A percentile compares a stretch with the other conserved stretches of the same genome.
Conservation (phyloP, 1,284 basidiomycete genomes). For the Termitomyces sp. region DNA sequence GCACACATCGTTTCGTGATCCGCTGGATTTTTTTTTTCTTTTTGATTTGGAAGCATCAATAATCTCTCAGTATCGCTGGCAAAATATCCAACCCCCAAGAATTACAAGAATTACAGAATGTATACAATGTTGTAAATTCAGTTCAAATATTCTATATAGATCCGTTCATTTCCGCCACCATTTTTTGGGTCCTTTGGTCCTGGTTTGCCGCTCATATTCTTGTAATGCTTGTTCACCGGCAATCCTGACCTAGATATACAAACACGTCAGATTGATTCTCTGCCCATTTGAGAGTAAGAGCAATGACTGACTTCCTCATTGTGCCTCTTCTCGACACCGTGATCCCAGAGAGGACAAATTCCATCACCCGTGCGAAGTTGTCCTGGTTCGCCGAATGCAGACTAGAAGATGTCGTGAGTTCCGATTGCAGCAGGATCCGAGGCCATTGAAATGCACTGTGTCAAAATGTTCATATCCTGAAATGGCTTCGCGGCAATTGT, state of each 20-base stretch:
- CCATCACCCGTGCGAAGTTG: not conserved
- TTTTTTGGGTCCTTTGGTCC: not conserved
- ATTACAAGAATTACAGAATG: not conserved
- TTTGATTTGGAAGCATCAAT: constrained; percentile 1
- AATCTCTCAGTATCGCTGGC: not conserved
- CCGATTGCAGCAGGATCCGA: not conserved
- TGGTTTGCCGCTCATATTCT: constrained; percentile 29
- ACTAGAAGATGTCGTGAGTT: not conserved
- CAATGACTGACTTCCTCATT: constrained; percentile 48
- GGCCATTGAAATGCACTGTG: constrained; percentile 31
- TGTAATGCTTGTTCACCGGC: constrained; percentile 63
- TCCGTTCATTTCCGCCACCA: not conserved
- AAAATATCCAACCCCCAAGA: not conserved
- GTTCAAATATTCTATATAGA: not conserved
- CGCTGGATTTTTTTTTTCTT: not conserved
- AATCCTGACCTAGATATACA: constrained; percentile 46
- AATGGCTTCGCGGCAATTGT: constrained; percentile 14
- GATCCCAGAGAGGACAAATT: constrained; percentile 65
- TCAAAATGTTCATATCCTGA: constrained; percentile 78
- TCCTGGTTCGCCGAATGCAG: not conserved
- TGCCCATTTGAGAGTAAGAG: too few relatives aligned
- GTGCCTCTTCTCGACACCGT: constrained; percentile 48
- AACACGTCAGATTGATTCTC: not conserved
- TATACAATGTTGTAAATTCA: not conserved
- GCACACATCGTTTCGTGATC: not conserved